These are phyloP conservation scores for Nothomitra cinnamomea DNA, from an alignment of 2,329 filamentous ascomycete species.

Conservation along the genomic window DNA sequence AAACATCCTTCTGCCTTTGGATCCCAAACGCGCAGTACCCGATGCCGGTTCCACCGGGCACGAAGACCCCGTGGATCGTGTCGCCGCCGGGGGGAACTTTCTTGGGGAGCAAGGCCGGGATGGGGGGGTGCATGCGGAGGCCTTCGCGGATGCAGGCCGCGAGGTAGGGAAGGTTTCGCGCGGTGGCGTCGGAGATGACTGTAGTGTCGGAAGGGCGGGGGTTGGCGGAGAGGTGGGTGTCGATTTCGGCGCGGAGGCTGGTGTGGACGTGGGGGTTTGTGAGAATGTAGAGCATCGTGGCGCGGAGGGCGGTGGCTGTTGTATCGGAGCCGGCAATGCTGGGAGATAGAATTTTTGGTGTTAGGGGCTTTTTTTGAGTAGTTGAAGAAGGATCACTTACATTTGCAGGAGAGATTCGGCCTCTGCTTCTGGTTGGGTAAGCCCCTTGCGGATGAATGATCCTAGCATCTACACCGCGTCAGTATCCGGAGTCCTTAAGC, in stretches of 20 bases:
- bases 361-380: no score
- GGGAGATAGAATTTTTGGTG: conserved; percentile 9
- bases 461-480: no score
- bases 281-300: conserved; percentile 35
- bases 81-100: conserved; percentile 26
- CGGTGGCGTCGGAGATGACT: conserved; percentile 10
- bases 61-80: conserved; percentile 9
- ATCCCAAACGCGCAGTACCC: conserved; percentile 63
- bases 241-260: conserved; percentile 28
- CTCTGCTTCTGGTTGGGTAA: no score
- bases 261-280: conserved; percentile 26
- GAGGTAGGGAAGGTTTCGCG: conserved; percentile 24
- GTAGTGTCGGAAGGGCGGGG: not conserved
- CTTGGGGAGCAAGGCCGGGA: conserved; percentile 33
- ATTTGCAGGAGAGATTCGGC: no score
- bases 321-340: conserved; percentile 33
- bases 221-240: conserved; percentile 18
- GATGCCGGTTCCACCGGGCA: conserved; percentile 55
- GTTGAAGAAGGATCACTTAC: no score
- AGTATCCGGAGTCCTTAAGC: no score
- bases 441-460: no score
- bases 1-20: conserved; percentile 49
- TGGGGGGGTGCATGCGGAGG: conserved; percentile 30
- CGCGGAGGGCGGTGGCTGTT: conserved; percentile 42
- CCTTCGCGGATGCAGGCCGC: conserved; percentile 35